Evolutionary conservation across 768 basidiomycete genomes (phyloP).

Genomic region (Auriscalpium microsporum): DNA sequence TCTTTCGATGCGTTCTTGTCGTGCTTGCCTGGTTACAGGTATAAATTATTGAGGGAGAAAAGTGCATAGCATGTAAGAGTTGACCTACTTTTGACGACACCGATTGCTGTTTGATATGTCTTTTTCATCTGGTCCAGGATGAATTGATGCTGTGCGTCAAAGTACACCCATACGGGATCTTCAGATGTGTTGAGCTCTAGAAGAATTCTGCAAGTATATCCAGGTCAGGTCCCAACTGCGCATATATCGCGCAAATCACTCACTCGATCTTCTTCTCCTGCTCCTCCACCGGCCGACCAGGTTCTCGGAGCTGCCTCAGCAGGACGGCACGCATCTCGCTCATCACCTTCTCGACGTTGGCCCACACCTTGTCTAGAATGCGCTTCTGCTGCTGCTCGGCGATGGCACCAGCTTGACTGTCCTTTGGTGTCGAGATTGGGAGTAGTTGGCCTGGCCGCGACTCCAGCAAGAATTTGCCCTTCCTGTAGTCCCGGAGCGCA

Average conservation of each 20-base stretch:
- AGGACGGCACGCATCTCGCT: constrained; percentile 78
- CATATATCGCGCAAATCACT: constrained; percentile 18
- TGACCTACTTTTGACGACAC: constrained; percentile 41
- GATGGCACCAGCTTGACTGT: constrained; percentile 37
- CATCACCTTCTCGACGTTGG: constrained; percentile 90
- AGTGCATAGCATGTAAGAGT: background rate
- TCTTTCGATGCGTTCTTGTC: constrained; percentile 32
- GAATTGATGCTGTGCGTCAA: constrained; percentile 86
- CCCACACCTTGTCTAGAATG: constrained; percentile 95
- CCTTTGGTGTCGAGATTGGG: constrained; percentile 56
- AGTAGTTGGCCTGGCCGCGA: constrained; percentile 82
- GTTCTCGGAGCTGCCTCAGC: constrained; percentile 72
- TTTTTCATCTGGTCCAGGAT: constrained; percentile 73
- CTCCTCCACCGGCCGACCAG: constrained; percentile 75
- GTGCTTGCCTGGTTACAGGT: constrained; percentile 32
- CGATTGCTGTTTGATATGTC: constrained; percentile 44
- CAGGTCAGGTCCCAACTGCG: constrained; percentile 2
- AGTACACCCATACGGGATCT: constrained; percentile 93
- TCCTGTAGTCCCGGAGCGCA: constrained; percentile 93
- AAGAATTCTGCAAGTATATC: constrained; percentile 51
- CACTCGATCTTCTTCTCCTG: constrained; percentile 97
- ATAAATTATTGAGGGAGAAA: background rate
- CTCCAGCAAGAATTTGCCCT: constrained; percentile 85
- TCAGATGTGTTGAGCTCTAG: constrained; percentile 79
- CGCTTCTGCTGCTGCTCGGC: constrained; percentile 79